Evolutionary conservation across 352 stramenopile species (phyloP).

Genomic region (Phytophthora multivora): DNA sequence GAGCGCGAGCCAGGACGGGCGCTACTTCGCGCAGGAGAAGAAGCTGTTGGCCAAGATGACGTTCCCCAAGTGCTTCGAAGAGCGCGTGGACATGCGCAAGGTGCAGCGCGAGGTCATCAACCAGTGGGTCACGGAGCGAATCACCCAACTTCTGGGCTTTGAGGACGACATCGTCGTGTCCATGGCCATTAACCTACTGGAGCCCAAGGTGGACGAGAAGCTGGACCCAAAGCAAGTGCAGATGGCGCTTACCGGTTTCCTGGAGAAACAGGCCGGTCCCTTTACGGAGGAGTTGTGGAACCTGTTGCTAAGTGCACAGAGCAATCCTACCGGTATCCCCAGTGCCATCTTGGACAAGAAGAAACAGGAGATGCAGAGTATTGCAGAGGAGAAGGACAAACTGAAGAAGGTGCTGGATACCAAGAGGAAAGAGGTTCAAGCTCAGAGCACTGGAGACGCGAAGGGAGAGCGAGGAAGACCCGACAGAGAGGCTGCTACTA

Average conservation of each 20-base stretch:
- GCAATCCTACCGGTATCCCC: conserved; percentile 88
- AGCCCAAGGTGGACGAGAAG: conserved; percentile 71
- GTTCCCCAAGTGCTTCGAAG: conserved; percentile 79
- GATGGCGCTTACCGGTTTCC: conserved; percentile 89
- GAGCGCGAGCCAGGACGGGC: conserved; percentile 71
- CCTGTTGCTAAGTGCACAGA: conserved; percentile 89
- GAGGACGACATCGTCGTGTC: conserved; percentile 93
- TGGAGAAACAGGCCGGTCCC: conserved; percentile 84
- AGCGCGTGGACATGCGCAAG: conserved; percentile 86
- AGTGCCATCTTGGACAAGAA: conserved; percentile 89
- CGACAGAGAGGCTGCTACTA: neutral
- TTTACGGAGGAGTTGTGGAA: conserved; percentile 93
- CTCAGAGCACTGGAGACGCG: neutral
- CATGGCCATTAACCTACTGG: conserved; percentile 85
- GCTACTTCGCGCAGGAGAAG: conserved; percentile 88
- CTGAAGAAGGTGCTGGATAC: conserved; percentile 63
- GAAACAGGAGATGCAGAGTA: conserved; percentile 86
- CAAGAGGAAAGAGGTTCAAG: conserved; percentile 45
- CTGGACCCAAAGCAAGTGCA: conserved; percentile 89
- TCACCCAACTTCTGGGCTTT: conserved; percentile 89
- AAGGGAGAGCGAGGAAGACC: neutral
- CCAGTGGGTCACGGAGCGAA: conserved; percentile 87
- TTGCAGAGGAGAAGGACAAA: conserved; percentile 57
- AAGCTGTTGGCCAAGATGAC: conserved; percentile 87
- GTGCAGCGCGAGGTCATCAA: conserved; percentile 91